A percentile compares a stretch with the other conserved stretches of the same genome.
Conservation (phyloP, 2,329 filamentous ascomycete species). For the Triangularia verruculosa region DNA sequence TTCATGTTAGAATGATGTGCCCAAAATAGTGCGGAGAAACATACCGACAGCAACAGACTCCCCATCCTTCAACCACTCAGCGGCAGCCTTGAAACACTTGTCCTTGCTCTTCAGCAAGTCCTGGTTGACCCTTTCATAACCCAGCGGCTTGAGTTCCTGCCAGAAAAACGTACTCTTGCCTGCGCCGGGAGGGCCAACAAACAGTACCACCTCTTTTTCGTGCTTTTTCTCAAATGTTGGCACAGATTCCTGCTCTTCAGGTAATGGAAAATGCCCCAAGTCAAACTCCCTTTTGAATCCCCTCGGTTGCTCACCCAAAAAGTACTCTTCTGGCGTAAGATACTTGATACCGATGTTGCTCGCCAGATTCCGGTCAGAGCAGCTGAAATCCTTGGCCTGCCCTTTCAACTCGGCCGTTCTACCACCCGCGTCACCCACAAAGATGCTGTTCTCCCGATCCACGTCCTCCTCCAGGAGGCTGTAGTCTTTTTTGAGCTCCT, state of each 20-base stretch:
- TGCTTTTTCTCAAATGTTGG: constrained; percentile 58
- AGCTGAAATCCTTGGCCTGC: constrained; percentile 54
- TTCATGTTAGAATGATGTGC: background rate
- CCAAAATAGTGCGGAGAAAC: constrained; percentile 31
- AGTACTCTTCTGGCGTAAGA: constrained; percentile 88
- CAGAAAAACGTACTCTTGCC: constrained; percentile 93
- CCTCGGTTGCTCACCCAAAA: constrained; percentile 64
- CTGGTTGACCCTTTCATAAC: constrained; percentile 85
- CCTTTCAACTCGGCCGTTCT: constrained; percentile 45
- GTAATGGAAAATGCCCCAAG: constrained; percentile 54
- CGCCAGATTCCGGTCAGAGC: constrained; percentile 75
- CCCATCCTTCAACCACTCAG: constrained; percentile 60
- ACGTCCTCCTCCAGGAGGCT: constrained; percentile 56
- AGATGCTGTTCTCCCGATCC: constrained; percentile 71
- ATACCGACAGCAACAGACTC: constrained; percentile 74
- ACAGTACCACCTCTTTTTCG: constrained; percentile 71
- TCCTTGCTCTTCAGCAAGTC: constrained; percentile 73
- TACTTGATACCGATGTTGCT: constrained; percentile 79
- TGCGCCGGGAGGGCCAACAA: constrained; percentile 83
- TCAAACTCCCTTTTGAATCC: constrained; percentile 71
- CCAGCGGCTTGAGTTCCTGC: constrained; percentile 70
- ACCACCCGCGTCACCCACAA: constrained; percentile 83
- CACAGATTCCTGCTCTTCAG: constrained; percentile 22
- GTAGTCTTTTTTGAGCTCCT: constrained; percentile 56
- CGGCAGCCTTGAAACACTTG: constrained; percentile 70